These are phyloP conservation scores for Simmondsia chinensis DNA, from an alignment of 148 eudicot genomes.

Conservation along the genomic window DNA sequence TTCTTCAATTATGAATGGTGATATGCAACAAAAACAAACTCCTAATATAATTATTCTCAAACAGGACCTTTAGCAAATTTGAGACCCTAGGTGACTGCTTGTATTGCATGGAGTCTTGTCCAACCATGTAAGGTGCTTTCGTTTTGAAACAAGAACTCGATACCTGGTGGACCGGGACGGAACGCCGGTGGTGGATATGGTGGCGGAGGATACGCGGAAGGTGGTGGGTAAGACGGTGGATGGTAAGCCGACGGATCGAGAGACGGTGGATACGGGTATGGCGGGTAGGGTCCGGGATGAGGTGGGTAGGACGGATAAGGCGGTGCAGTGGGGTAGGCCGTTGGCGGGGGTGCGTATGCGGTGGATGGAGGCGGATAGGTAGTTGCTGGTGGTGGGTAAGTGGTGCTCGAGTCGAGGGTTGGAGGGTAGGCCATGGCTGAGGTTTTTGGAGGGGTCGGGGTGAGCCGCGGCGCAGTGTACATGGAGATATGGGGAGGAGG, in stretches of 20 bases:
- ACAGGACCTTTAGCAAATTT: no score
- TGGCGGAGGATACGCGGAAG: constrained; percentile 29
- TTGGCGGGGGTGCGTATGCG: constrained; percentile 12
- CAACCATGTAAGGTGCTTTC: no score
- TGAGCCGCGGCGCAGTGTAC: constrained; percentile 41
- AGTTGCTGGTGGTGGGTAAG: constrained; percentile 18
- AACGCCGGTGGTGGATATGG: constrained; percentile 30
- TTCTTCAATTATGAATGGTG: no score
- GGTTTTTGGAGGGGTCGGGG: constrained; percentile 2
- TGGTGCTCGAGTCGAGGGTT: no score
- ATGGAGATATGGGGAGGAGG: constrained; percentile 29
- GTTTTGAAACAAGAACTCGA: no score
- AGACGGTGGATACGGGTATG: constrained; percentile 30
- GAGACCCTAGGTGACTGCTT: no score
- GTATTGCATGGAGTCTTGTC: no score
- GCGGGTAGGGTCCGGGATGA: constrained; percentile 31
- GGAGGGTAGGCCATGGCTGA: constrained; percentile 16
- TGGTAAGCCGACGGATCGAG: constrained; percentile 30
- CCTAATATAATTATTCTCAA: no score
- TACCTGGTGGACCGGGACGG: constrained; percentile 16
- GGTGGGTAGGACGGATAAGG: constrained; percentile 38
- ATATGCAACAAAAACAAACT: no score
- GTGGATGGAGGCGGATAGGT: constrained; percentile 16
- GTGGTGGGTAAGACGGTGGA: constrained; percentile 23
- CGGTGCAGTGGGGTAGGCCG: constrained; percentile 24